These are phyloP conservation scores for Annulohypoxylon truncatum DNA, from an alignment of 2,329 filamentous ascomycete species.

Conservation along the genomic window DNA sequence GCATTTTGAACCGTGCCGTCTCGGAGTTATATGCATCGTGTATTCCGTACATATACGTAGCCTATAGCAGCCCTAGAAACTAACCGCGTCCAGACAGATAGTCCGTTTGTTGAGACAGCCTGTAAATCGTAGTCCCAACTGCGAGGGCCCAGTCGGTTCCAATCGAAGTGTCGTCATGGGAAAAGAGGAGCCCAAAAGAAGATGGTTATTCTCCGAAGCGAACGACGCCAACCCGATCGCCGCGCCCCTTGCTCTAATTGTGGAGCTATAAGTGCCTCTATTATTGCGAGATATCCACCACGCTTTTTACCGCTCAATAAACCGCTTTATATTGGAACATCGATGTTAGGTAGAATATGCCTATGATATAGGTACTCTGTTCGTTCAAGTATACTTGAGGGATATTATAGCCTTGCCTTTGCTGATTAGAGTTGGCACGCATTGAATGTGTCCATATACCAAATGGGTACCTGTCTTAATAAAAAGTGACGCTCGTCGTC, in stretches of 20 bases:
- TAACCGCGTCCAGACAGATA: background rate
- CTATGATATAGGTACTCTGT: background rate
- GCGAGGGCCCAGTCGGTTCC: slow-evolving; percentile 29
- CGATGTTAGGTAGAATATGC: background rate
- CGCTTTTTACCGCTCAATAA: slow-evolving; percentile 4
- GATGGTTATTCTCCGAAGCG: slow-evolving; percentile 37
- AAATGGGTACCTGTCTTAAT: background rate
- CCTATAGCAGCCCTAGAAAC: background rate
- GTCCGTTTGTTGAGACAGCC: slow-evolving; percentile 3
- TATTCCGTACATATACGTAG: slow-evolving; percentile 8
- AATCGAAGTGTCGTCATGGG: slow-evolving; percentile 32
- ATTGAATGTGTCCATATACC: background rate
- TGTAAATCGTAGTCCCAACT: slow-evolving; percentile 24
- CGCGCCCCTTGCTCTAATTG: slow-evolving; percentile 24
- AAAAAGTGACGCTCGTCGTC: background rate
- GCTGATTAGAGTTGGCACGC: background rate
- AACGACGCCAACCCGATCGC: slow-evolving; percentile 23
- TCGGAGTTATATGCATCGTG: slow-evolving; percentile 18
- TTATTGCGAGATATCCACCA: slow-evolving; percentile 15
- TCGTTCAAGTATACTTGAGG: background rate
- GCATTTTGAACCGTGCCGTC: slow-evolving; percentile 19
- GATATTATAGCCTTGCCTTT: background rate
- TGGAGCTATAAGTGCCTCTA: slow-evolving; percentile 26
- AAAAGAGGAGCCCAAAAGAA: slow-evolving; percentile 29
- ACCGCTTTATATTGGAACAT: slow-evolving; percentile 6